phyloP scores from a whole-genome alignment of 257 asterid species.

The Coffea canephora region DNA sequence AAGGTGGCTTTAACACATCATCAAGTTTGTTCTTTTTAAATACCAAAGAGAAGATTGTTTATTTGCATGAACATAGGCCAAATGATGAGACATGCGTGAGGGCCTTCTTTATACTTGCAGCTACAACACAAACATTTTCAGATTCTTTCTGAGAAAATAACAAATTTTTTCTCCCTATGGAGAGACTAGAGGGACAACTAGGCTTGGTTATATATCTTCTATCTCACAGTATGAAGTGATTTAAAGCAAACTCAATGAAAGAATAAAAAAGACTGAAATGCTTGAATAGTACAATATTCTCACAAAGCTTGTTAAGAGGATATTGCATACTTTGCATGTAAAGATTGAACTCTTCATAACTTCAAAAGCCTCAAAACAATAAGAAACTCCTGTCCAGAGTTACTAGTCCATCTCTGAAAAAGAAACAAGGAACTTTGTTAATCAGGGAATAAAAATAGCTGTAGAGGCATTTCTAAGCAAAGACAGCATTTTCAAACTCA shows the following conservation, averaged over 20 bases:
- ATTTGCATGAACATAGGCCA: neutral
- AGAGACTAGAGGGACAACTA: neutral
- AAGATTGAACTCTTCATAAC: conserved; percentile 2
- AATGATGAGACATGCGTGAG: neutral
- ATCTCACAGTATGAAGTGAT: neutral
- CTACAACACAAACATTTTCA: neutral
- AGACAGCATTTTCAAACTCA: neutral
- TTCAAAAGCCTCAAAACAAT: neutral
- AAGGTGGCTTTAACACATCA: neutral
- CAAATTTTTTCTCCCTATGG: neutral
- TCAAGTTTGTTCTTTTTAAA: neutral
- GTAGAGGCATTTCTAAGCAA: neutral
- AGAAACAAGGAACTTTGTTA: neutral
- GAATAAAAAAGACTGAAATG: neutral
- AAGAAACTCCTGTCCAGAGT: neutral
- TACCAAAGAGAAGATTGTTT: neutral
- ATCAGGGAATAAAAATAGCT: neutral
- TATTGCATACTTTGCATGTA: neutral
- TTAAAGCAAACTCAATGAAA: neutral
- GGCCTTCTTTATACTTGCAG: no score
- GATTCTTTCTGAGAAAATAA: neutral
- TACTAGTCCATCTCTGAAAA: neutral
- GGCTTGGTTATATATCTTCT: neutral
- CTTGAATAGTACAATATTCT: neutral
- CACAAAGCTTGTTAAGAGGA: neutral